Evolutionary conservation across 2,329 filamentous ascomycete species (phyloP), one percentile per base, ranked within the genome.

Genomic region (Aotearoamyces nothofagi): DNA sequence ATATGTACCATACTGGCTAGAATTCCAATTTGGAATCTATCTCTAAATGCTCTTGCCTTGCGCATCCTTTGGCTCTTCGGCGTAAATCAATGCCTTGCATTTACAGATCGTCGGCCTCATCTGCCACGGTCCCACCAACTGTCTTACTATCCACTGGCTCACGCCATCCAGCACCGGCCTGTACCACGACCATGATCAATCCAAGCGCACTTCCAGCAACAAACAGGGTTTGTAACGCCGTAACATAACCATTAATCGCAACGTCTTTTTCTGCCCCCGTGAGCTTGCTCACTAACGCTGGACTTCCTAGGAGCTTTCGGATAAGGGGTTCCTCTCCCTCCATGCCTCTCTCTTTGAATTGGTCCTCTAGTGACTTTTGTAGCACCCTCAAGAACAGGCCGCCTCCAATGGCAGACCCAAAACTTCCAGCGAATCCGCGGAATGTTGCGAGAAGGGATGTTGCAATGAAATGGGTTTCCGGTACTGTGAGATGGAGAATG

Each of bases 381-480:
- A 51, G 17, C 2, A 41, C 34, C 1, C 47, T 39, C 3, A 46
- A 19, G 20, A 51, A 51, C 2, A 46, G 23, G 27, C 82, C 82
- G 3, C 82, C 81, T 3, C 80, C 79, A 26, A 87, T 77, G 0
- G 81, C 71, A 1, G 76, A 78, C 3, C 82, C 81, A 41, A 92
- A 90, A 29, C 72, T 78, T 9, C 80, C 80, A 0, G 79, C 78
- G 38, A 90, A 86, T 4, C 79, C 79, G 4, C 83, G 66, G 52
- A 87, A 87, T 1, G 81, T 92, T 15, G 76, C 70, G 4, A 87
- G 54, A 23, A 92, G 58, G 9, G 79, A 78, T 1, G 77, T 82
- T 3, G 78, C 70, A 27, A 90, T 70, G 43, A 79, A 83, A 42
- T 86, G 78, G 1, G 72, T 69, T 5, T 68, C 61, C 1, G 67